Base-by-base conservation (phyloP, 371 early-diverging fungal genomes). In the Thermomucor indicae-seudaticae region DNA sequence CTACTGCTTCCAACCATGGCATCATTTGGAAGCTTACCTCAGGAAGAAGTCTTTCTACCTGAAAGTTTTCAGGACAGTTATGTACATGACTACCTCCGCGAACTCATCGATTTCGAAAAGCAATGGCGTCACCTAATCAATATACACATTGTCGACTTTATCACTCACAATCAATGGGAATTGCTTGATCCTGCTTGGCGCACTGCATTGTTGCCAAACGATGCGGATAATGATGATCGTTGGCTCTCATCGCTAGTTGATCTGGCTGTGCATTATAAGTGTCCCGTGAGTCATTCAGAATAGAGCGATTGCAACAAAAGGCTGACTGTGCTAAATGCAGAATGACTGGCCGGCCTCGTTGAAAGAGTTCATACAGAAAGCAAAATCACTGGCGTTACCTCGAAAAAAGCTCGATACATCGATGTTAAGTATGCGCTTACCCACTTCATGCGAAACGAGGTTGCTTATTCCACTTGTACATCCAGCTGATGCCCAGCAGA, bases 111-210 rank as follows among this genome's bases (percentile, higher is more conserved):
- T 0, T 62, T 71, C 32, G 64, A 57, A 27, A 45, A 62, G 2
- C 28, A 63, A 25, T 79, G 72, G 38, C 57, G 57, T 17, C 66
- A 60, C 51, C 46, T 83, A 17, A 64, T 75, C 39, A 58, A 75
- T 25, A 60, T 79, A 32, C 70, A 79, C 42, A 74, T 80, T 24
- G 72, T 78, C 7, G 70, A 81, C 47, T 79, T 80, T 41, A 48
- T 80, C 6, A 76, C 78, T 2, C 58, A 57, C 5, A 46, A 63
- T 27, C 70, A 74, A 27, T 81, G 81, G 84, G 43, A 61, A 11
- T 46, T 56, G 14, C 43, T 83, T 32, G 73, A 71, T 42, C 40
- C 46, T 2, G 63, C 65, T 25, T 83, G 84, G 84, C 72, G 55
- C 53, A 46, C 50, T 14, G 71, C 73, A 0, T 46, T 76, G 4